These are phyloP conservation scores for Solanum lignicaule DNA, from an alignment of 257 asterid genomes.

Conservation along the genomic window DNA sequence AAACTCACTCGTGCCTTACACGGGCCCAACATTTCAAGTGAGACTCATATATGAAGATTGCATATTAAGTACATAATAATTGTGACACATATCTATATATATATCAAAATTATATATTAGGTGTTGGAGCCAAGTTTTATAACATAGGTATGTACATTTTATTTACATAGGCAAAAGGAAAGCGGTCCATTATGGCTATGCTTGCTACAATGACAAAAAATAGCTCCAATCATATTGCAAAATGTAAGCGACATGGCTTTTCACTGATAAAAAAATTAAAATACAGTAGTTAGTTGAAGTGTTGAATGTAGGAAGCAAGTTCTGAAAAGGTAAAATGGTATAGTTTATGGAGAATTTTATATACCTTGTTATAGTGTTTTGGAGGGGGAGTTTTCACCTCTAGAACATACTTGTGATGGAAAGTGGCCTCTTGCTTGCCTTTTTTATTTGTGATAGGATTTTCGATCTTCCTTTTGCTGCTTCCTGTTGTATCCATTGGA, in stretches of 20 bases:
- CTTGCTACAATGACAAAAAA: not conserved
- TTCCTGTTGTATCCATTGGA: not conserved
- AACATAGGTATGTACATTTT: no score
- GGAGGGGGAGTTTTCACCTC: not conserved
- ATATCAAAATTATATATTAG: no score
- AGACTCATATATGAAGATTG: no score
- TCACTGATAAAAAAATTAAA: no score
- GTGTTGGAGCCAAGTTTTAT: no score
- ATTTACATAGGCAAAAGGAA: not conserved
- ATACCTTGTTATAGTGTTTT: not conserved
- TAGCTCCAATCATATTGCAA: not conserved
- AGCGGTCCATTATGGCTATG: accelerated
- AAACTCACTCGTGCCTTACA: no score
- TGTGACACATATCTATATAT: no score
- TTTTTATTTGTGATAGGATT: not conserved
- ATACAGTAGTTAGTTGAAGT: no score
- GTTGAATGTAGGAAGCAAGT: not conserved
- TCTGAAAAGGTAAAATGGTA: not conserved
- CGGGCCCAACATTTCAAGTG: no score
- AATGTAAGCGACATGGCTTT: not conserved
- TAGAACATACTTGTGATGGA: not conserved
- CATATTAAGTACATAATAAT: no score
- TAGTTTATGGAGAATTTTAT: not conserved
- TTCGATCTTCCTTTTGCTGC: accelerated
- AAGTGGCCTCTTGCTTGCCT: not conserved